Evolutionary conservation across 108 stramenopile species (phyloP).

Genomic region (Seminavis robusta): DNA sequence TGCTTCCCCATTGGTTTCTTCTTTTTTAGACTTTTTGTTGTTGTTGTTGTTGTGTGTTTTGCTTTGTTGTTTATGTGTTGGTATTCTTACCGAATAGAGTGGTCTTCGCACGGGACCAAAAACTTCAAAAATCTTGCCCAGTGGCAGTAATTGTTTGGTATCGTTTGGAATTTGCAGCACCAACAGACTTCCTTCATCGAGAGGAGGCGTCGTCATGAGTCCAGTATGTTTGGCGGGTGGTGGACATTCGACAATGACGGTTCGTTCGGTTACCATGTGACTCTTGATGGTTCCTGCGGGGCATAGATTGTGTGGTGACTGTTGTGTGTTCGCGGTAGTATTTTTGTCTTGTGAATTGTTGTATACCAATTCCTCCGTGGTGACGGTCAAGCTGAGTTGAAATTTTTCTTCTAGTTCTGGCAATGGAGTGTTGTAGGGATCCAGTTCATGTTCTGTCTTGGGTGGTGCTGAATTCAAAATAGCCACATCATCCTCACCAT

Average conservation of each 20-base stretch:
- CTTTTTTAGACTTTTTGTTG: slow-evolving; percentile 1
- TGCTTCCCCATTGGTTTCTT: background rate
- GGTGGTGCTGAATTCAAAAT: no score
- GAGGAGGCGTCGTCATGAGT: slow-evolving; percentile 21
- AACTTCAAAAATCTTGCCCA: slow-evolving; percentile 80
- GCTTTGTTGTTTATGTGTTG: slow-evolving; percentile 12
- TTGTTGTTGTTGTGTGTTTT: slow-evolving; percentile 8
- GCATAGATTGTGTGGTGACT: slow-evolving; percentile 19
- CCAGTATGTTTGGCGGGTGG: no score
- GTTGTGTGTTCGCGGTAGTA: no score
- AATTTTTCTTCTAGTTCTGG: slow-evolving; percentile 48
- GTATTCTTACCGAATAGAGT: slow-evolving; percentile 75
- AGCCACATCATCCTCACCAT: no score
- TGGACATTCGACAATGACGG: slow-evolving; percentile 65
- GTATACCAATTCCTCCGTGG: no score
- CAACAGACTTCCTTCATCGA: slow-evolving; percentile 73
- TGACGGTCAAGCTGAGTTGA: slow-evolving; percentile 27
- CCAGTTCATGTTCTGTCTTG: slow-evolving; percentile 69
- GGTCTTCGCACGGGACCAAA: slow-evolving; percentile 83
- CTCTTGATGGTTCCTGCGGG: slow-evolving; percentile 60
- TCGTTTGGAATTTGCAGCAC: slow-evolving; percentile 20
- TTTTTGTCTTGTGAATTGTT: slow-evolving; percentile 2
- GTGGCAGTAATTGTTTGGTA: slow-evolving; percentile 15
- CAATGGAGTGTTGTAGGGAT: slow-evolving; percentile 56
- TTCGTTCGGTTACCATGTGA: slow-evolving; percentile 60